A percentile compares a stretch with the other conserved stretches of the same genome.
Evolutionary conservation across 2,329 filamentous ascomycete genomes (phyloP).

Genomic region (Claviceps digitariae): DNA sequence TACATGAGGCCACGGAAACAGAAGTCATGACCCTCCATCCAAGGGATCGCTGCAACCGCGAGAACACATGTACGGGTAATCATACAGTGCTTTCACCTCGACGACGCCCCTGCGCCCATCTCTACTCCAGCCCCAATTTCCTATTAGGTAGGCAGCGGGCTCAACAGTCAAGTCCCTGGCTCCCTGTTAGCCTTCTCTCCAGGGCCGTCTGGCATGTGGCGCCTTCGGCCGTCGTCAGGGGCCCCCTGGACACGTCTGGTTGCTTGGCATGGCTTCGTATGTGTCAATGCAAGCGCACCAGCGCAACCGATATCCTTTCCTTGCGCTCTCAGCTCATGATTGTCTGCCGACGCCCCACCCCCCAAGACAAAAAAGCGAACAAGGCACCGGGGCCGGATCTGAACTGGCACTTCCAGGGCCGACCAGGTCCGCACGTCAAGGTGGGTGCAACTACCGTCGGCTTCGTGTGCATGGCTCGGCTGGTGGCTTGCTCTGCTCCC

Average conservation of each 20-base stretch:
- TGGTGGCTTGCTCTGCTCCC: slow-evolving; percentile 1
- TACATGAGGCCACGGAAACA: background rate
- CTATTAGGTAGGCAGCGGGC: too few relatives aligned
- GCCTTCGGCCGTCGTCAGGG: background rate
- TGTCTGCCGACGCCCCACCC: background rate
- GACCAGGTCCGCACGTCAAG: background rate
- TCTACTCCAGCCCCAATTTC: background rate
- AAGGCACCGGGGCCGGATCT: background rate
- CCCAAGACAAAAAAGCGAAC: background rate
- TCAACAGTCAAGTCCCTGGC: background rate
- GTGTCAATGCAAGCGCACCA: background rate
- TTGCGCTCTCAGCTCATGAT: background rate
- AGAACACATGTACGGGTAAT: background rate
- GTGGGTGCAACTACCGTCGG: slow-evolving; percentile 4
- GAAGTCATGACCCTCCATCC: background rate
- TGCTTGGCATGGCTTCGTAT: background rate
- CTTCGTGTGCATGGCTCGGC: slow-evolving; percentile 2
- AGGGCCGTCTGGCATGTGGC: slow-evolving; percentile 1
- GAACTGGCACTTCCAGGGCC: background rate
- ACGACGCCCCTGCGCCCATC: background rate
- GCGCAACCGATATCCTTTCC: background rate
- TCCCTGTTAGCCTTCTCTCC: background rate
- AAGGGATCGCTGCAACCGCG: background rate
- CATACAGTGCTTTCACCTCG: background rate
- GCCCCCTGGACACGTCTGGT: background rate